A percentile compares a stretch with the other conserved stretches of the same genome.
Conservation (phyloP, 306 rosid genomes). For the Rosa chinensis region DNA sequence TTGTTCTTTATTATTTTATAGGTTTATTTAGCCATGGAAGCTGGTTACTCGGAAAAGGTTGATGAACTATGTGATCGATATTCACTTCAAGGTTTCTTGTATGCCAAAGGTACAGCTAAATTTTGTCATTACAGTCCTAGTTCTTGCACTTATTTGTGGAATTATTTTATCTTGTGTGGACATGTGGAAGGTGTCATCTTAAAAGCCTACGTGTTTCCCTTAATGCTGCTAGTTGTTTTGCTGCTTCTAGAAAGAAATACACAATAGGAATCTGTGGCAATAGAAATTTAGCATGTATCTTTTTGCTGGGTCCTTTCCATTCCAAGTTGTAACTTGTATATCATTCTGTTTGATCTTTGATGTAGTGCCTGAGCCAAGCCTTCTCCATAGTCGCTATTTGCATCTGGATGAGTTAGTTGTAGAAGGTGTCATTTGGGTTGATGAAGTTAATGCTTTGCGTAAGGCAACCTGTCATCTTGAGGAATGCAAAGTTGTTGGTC, state of each 20-base stretch:
- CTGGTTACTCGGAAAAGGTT: slow-evolving; percentile 91
- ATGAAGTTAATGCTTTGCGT: slow-evolving; percentile 57
- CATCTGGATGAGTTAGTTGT: slow-evolving; percentile 57
- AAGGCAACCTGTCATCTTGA: slow-evolving; percentile 69
- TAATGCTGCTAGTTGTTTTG: neutral
- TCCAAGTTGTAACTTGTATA: slow-evolving; percentile 13
- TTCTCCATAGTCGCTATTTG: slow-evolving; percentile 56
- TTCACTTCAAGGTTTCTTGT: slow-evolving; percentile 63
- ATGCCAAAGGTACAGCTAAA: slow-evolving; percentile 51
- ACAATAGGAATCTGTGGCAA: neutral
- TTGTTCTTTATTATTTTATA: slow-evolving; percentile 27
- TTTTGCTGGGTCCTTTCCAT: neutral
- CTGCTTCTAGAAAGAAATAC: neutral
- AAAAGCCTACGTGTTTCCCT: neutral
- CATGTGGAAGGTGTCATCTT: neutral
- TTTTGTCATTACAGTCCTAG: neutral
- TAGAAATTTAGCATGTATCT: neutral
- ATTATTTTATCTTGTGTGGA: neutral
- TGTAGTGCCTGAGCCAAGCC: slow-evolving; percentile 61
- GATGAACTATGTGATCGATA: slow-evolving; percentile 79
- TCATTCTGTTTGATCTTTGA: neutral
- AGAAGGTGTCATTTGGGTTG: slow-evolving; percentile 76
- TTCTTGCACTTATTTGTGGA: neutral
- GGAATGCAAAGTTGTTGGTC: slow-evolving; percentile 75
- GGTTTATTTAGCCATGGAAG: slow-evolving; percentile 98